Base-by-base conservation (phyloP, 2,329 filamentous ascomycete species). In the Colletotrichum zoysiae region DNA sequence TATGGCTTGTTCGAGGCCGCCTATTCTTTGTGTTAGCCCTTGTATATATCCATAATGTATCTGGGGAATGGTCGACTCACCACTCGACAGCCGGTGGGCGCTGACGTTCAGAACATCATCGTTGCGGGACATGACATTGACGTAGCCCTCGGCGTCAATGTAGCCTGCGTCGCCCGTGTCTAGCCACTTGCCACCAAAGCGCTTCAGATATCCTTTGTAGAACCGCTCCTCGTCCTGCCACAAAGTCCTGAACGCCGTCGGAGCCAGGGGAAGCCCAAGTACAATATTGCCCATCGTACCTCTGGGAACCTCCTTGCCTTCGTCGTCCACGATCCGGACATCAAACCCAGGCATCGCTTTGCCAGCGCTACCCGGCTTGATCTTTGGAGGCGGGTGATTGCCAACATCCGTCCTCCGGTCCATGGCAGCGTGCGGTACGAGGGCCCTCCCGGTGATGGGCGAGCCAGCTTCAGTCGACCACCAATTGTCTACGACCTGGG, bases 91-190 rank as follows among this genome's bases (percentile, higher is more conserved):
- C 18, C 95, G 89, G 83, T 98, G 95, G 6, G 95, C 95, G 51
- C 95, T 95, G n/a, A 97, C 95, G 78, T 98, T 98, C 78, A 98
- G 95, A 71, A 98, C 92, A 80, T 98, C 95, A 82, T 98, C 95
- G 42, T 84, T 86, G 51, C 89, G 83, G 51, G 87, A 87, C 89
- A 91, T 90, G 75, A 91, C 88, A 74, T 88, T 87, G 51, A 91
- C 86, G 76, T 91, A 91, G 5, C 89, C 89, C 51, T 95, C 91
- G 18, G 87, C 80, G 78, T 98, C 95, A 69, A 98, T 90, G 85
- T 95, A 91, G 0, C 95, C 95, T 0, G 94, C 92, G 79, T 98
- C 95, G 2, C 95, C 95, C 0, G 95, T 98, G 78, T 98, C 95
- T 55, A 98, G 82, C 93, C 94, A 98, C 76, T 88, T 88, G 0